Base-by-base conservation (phyloP, 225 moss, liverwort and hornwort species). In the Marchantia polymorpha region DNA sequence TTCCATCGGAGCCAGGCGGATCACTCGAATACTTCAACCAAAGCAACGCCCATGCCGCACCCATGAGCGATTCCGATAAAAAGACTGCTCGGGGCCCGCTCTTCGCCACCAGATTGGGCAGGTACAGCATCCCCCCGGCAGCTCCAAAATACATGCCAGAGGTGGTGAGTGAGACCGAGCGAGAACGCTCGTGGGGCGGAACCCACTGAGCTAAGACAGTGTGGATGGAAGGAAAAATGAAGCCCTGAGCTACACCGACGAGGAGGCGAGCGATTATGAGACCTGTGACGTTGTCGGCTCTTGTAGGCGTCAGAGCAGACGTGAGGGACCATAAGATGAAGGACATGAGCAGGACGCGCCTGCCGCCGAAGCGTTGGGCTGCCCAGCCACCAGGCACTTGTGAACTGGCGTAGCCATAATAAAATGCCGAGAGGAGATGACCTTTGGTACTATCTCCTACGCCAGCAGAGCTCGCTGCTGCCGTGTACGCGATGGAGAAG, bases 91-190 rank as follows among this genome's bases (percentile, higher is more conserved):
- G 80, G n/a, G 97, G 94, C 6, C 97, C 97, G 25, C 91, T 86
- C 84, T 90, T 91, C 83, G 89, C 90, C 66, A 99, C 97, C 76
- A 99, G 80, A 25, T 87, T 92, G 14, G 97, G 97, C 46, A 99
- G 88, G 64, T 88, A 90, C 29, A 92, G 80, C 97, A 99, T 99
- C 30, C 97, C 97, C 7, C 83, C 89, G 4, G 97, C 97, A 16
- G 94, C 97, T 78, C 97, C 97, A 14, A 99, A 90, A 86, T 99
- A 99, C 97, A 99, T 99, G 0, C 97, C 97, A 10, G 94, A 99
- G 39, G 92, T 93, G 47, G 97, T 92, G 73, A 99, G 92, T 10
- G 97, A 99, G 19, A 99, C 94, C 0, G 97, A 99, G 48, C 94
- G 93, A 51, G 97, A 99, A 71, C 97, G 87, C 83, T 99, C 97